Base-by-base conservation (phyloP, 2,329 filamentous ascomycete species). In the Diaporthe sp. region DNA sequence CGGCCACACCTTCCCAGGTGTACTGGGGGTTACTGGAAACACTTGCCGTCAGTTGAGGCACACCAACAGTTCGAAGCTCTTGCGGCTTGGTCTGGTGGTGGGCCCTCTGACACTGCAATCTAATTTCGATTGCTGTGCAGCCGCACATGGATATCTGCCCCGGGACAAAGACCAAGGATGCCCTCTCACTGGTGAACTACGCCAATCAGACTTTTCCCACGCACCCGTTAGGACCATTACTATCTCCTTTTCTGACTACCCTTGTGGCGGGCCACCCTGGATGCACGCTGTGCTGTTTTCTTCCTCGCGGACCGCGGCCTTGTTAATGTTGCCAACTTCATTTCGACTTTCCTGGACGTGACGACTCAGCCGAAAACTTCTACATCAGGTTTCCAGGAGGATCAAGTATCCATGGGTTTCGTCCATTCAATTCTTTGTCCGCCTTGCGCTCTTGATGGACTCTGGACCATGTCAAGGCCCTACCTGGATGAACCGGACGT, bases 61-160 rank as follows among this genome's bases (percentile, higher is more conserved):
- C 35, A 35, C 25, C 30, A 7, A 13, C 25, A 28, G 22, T 4
- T 66, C 69, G 12, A 64, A 64, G 42, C 33, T n/a, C 28, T 22
- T n/a, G 19, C 28, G 35, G 57, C 70, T 72, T 64, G 70, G 35
- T 55, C 33, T 72, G 35, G 25, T 54, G 33, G 42, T 54, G 57
- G 13, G 13, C 22, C 7, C 35, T 5, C 10, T 58, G 30, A 40
- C 13, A 28, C 2, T 19, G 64, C 74, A 70, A 52, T 75, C 71
- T 54, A 60, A 74, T 74, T 60, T 10, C 67, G 74, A 74, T 71
- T 75, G 74, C 71, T 50, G 74, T 75, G 74, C 74, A 71, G 35
- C 71, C 74, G 74, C 74, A 74, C 57, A 22, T 33, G 68, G 58
- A 74, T 19, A 40, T 4, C 1, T 28, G 1, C 4, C n/a, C n/a